Base-by-base conservation (phyloP, 169 alveolate species). In the Cryptosporidium xiaoi region DNA sequence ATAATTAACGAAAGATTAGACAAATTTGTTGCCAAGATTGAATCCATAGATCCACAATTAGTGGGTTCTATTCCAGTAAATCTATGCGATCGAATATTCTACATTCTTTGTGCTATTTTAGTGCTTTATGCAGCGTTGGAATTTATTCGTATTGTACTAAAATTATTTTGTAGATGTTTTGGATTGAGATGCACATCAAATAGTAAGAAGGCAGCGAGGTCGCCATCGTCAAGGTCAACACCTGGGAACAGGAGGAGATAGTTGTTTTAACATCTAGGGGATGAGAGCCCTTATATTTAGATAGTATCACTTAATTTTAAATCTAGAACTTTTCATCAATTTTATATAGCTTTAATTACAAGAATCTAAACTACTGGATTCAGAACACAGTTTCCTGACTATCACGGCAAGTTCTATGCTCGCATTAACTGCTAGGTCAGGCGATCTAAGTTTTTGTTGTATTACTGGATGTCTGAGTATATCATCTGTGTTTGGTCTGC, bases 401-500 rank as follows among this genome's bases (percentile, higher is more conserved):
- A 77, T 77, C 7, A 58, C 64, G 13, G 87, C 87, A n/a, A 77
- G 71, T 15, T 77, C 77, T 44, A 77, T 44, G 51, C 87, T 77
- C 34, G 71, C 87, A 40, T 60, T 60, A 10, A 60, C 53, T 6
- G 27, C 27, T 5, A 77, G 7, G 13, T 77, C 87, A 16, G 77
- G 64, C 18, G 77, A 77, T 60, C 87, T 77, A 33, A 77, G 48
- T 44, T 60, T 77, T 13, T 46, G 51, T 77, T 77, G 87, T 20
- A 77, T 77, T 5, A 40, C 53, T 2, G 87, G 87, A 62, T 77
- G 87, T 15, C 87, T 36, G 33, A 77, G 77, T 31, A 77, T 77
- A 15, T 77, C 87, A 27, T 77, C 87, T 1, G 87, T 77, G n/a
- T 77, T 77, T 24, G 87, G 87, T 34, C 87, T 58, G 5, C 64